A percentile compares a stretch with the other conserved stretches of the same genome.
Conservation (phyloP, 1,139 yeast genomes). For the Zygosaccharomyces sapae region DNA sequence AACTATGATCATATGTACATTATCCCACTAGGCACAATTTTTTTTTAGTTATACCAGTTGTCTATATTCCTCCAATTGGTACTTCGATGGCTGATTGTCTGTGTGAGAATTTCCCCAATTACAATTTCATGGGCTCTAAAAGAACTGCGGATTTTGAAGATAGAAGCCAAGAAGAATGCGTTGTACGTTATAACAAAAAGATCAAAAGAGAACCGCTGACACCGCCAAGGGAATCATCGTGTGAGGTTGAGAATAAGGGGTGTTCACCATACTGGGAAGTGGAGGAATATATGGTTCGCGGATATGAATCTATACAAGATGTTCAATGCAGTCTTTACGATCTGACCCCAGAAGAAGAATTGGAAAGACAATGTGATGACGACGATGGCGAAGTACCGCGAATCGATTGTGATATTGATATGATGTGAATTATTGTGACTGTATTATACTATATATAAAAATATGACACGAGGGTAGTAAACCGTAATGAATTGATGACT, state of each 20-base stretch:
- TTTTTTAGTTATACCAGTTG: too few species aligned
- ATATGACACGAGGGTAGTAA: background rate
- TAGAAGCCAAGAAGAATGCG: background rate
- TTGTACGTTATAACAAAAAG: background rate
- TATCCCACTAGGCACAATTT: too few species aligned
- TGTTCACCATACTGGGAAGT: conserved; percentile 24
- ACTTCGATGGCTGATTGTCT: conserved; percentile 4
- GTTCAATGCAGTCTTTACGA: conserved; percentile 21
- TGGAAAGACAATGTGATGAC: background rate
- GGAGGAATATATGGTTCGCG: conserved; percentile 28
- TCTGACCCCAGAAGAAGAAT: conserved; percentile 20
- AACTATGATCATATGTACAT: background rate
- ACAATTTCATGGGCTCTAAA: conserved; percentile 1
- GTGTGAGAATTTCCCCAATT: conserved; percentile 2
- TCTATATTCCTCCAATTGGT: background rate
- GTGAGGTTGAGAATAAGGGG: background rate
- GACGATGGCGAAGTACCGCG: conserved; percentile 3
- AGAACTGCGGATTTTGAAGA: conserved; percentile 2
- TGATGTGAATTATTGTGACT: background rate
- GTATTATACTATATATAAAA: conserved; percentile 1
- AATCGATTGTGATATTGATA: conserved; percentile 1
- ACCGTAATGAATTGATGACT: background rate
- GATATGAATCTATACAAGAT: conserved; percentile 17
- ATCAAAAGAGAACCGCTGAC: conserved; percentile 3
- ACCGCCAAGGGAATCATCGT: conserved; percentile 2